Conservation (phyloP, 495 filamentous ascomycete species). For the Diplogelasinospora grovesii region DNA sequence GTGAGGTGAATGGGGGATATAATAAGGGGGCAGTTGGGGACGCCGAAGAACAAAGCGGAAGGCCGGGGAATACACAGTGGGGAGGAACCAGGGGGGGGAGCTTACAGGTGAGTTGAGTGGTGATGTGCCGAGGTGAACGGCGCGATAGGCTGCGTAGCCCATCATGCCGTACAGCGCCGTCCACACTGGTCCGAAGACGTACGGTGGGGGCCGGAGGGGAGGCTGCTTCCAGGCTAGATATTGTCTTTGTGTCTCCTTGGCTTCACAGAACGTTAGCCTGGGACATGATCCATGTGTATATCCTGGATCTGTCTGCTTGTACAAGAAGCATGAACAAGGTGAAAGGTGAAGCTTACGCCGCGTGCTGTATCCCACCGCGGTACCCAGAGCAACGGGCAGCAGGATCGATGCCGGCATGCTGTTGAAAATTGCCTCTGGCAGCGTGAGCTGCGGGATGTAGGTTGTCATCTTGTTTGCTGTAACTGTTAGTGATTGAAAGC, state of each 20-base stretch:
- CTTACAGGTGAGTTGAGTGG: constrained; percentile 23
- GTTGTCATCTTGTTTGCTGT: constrained; percentile 56
- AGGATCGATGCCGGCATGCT: constrained; percentile 61
- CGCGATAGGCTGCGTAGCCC: constrained; percentile 80
- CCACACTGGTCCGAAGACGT: constrained; percentile 81
- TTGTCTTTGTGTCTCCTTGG: constrained; percentile 50
- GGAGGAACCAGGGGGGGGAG: constrained; percentile 7
- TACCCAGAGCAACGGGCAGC: constrained; percentile 59
- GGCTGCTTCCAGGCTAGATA: constrained; percentile 72
- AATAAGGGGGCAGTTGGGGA: not conserved
- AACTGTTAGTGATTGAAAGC: too few species aligned
- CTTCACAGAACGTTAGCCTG: too few species aligned
- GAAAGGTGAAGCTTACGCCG: constrained; percentile 39
- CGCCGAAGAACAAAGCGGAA: too few species aligned
- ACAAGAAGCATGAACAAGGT: too few species aligned
- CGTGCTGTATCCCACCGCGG: constrained; percentile 54
- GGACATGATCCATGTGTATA: constrained; percentile 16
- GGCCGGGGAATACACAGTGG: not conserved
- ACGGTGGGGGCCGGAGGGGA: constrained; percentile 68
- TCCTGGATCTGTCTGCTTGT: not conserved
- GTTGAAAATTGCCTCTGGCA: constrained; percentile 59
- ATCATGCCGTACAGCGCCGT: constrained; percentile 79
- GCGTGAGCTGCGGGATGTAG: constrained; percentile 54
- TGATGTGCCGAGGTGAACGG: constrained; percentile 48
- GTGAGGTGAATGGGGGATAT: not conserved